Evolutionary conservation across 2,329 filamentous ascomycete genomes (phyloP).

Genomic region (Colletotrichum zoysiae): DNA sequence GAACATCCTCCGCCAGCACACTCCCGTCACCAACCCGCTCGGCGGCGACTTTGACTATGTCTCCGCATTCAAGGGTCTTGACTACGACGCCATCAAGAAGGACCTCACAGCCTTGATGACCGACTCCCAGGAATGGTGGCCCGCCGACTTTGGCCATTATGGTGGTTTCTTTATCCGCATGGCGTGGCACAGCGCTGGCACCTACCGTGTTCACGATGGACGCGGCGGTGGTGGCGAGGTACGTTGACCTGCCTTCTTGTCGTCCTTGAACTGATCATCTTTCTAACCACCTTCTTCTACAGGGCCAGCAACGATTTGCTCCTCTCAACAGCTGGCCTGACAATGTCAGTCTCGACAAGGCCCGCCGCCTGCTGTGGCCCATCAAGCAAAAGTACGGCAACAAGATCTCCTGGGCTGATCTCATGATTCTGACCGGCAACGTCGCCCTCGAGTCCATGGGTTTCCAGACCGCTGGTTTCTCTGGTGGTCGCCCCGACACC

Average conservation of each 20-base stretch:
- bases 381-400: slow-evolving; percentile 88
- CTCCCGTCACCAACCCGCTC: slow-evolving; percentile 71
- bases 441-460: slow-evolving; percentile 84
- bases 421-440: slow-evolving; percentile 79
- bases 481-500: slow-evolving; percentile 77
- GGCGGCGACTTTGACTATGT: slow-evolving; percentile 78
- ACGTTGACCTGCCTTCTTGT: background rate
- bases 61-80: slow-evolving; percentile 77
- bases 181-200: slow-evolving; percentile 84
- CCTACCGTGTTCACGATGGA: slow-evolving; percentile 80
- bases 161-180: slow-evolving; percentile 84
- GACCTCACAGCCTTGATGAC: slow-evolving; percentile 80
- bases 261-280: background rate
- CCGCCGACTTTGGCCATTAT: slow-evolving; percentile 84
- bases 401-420: slow-evolving; percentile 85
- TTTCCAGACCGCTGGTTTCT: slow-evolving; percentile 79
- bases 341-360: slow-evolving; percentile 84
- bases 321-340: slow-evolving; percentile 87
- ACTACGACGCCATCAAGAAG: slow-evolving; percentile 79
- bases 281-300: background rate
- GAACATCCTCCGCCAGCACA: slow-evolving; percentile 81
- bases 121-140: slow-evolving; percentile 85
- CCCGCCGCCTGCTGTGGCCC: slow-evolving; percentile 78
- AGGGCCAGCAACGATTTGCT: slow-evolving; percentile 82
- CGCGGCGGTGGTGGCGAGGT: slow-evolving; percentile 77